These are phyloP conservation scores for Barnettozyma pratensis DNA, from an alignment of 805 yeast genomes.

Conservation along the genomic window DNA sequence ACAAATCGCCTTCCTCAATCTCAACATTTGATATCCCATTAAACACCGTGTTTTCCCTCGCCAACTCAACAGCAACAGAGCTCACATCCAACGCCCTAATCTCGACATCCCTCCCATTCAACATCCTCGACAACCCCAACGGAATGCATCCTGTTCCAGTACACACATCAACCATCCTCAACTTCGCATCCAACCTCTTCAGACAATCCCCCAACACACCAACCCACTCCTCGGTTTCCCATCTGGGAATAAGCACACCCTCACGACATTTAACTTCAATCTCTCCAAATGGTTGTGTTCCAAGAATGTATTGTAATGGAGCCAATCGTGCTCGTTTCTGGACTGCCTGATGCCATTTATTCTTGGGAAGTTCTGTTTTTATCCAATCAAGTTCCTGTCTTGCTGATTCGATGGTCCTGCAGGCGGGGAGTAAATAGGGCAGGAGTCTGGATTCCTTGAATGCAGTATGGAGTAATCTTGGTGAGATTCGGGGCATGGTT, in stretches of 20 bases:
- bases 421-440: constrained; percentile 15
- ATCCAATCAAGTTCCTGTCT: constrained; percentile 63
- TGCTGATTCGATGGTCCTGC: constrained; percentile 34
- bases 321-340: constrained; percentile 42
- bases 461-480: constrained; percentile 10
- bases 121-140: constrained; percentile 37
- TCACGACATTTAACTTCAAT: constrained; percentile 53
- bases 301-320: constrained; percentile 84
- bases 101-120: constrained; percentile 54
- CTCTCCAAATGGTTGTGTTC: constrained; percentile 81
- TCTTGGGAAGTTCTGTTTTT: constrained; percentile 44
- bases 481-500: constrained; percentile 18
- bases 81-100: constrained; percentile 36
- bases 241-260: constrained; percentile 81
- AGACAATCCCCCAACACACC: constrained; percentile 30
- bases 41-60: constrained; percentile 35
- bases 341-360: constrained; percentile 49
- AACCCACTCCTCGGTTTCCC: constrained; percentile 96
- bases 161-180: constrained; percentile 60
- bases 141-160: constrained; percentile 90
- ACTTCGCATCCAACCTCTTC: constrained; percentile 1
- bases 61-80: constrained; percentile 25
- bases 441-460: constrained; percentile 7
- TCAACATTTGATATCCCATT: constrained; percentile 4
- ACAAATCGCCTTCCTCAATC: constrained; percentile 9